Percentiles rank a stretch among this genome's conserved stretches.
These are phyloP conservation scores for Micractinium sp. DNA, from an alignment of 139 green algal species.

Conservation along the genomic window DNA sequence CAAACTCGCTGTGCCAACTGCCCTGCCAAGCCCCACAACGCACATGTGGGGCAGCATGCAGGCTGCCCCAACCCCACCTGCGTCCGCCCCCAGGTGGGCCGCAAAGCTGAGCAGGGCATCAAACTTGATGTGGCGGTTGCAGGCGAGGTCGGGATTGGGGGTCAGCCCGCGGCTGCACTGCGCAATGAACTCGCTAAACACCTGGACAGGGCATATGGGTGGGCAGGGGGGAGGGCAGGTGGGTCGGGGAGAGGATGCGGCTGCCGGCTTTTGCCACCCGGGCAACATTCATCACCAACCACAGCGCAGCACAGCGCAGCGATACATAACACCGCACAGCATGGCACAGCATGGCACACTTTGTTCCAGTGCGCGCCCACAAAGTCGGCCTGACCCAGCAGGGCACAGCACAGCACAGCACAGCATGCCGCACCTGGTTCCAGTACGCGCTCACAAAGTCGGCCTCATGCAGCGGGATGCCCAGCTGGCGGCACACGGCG, in stretches of 20 bases:
- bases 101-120: conserved; percentile 64
- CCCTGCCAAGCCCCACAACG: background rate
- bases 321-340: no score
- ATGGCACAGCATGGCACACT: background rate
- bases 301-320: no score
- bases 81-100: conserved; percentile 48
- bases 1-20: background rate
- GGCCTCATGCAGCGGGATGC: conserved; percentile 72
- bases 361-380: no score
- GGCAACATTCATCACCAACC: background rate
- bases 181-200: conserved; percentile 78
- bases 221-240: background rate
- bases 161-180: conserved; percentile 65
- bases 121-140: conserved; percentile 92
- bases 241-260: background rate
- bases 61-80: background rate
- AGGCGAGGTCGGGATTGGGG: conserved; percentile 88
- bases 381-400: background rate
- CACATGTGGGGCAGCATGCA: background rate
- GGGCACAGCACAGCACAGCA: background rate
- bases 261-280: background rate
- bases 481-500: conserved; percentile 58
- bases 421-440: conserved; percentile 29
- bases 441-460: conserved; percentile 84
- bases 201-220: conserved; percentile 15